A percentile compares a stretch with the other conserved stretches of the same genome.
Conservation (phyloP, 306 rosid species). For the Corylus avellana region DNA sequence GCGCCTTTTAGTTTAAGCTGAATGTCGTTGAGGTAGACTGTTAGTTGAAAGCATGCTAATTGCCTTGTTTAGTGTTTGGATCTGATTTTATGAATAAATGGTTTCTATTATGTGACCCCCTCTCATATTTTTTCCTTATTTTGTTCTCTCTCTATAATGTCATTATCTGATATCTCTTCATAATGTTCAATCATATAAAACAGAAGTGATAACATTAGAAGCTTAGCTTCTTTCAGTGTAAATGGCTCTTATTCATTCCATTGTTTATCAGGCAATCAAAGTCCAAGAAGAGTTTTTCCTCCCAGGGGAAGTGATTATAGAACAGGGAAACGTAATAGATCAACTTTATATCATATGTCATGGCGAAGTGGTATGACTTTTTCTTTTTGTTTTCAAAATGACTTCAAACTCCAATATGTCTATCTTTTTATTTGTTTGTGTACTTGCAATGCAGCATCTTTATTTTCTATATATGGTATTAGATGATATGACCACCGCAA, state of each 20-base stretch:
- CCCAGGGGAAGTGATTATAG: slow-evolving; percentile 60
- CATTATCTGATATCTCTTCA: too few relatives aligned
- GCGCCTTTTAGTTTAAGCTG: too few relatives aligned
- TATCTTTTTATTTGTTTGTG: not conserved
- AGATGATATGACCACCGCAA: not conserved
- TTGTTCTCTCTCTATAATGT: not conserved
- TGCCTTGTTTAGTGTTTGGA: not conserved
- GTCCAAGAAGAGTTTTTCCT: slow-evolving; percentile 67
- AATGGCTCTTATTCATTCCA: slow-evolving; percentile 3
- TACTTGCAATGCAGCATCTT: not conserved
- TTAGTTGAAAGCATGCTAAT: not conserved
- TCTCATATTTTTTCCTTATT: too few relatives aligned
- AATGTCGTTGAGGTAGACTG: too few relatives aligned
- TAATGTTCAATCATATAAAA: too few relatives aligned
- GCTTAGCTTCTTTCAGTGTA: slow-evolving; percentile 14
- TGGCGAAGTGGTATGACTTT: slow-evolving; percentile 58
- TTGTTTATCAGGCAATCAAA: slow-evolving; percentile 48
- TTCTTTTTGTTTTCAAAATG: not conserved
- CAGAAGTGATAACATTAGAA: not conserved
- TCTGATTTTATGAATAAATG: not conserved
- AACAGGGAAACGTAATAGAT: slow-evolving; percentile 53
- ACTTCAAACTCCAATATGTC: not conserved
- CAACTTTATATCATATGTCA: slow-evolving; percentile 58
- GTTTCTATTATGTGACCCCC: not conserved
- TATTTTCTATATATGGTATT: not conserved